phyloP scores from a whole-genome alignment of 2,329 filamentous ascomycete genomes.

The Dothidotthia symphoricarpi region DNA sequence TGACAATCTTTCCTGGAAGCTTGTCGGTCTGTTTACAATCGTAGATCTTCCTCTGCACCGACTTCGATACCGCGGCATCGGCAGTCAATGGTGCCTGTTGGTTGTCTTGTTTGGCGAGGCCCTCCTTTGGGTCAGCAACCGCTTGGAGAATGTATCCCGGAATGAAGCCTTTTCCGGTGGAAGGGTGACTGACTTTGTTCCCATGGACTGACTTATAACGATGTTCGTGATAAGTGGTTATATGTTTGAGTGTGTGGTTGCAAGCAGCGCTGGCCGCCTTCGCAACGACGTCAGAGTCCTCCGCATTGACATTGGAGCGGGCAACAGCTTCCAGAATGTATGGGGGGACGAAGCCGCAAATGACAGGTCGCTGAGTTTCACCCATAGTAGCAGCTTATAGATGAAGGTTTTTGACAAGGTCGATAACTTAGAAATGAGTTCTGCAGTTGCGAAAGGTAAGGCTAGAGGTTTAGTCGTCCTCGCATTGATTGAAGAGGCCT shows the following conservation, averaged over 20 bases:
- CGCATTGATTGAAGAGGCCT: too few species aligned
- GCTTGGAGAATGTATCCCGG: slow-evolving; percentile 1
- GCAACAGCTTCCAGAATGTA: too few species aligned
- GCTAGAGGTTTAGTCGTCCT: too few species aligned
- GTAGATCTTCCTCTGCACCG: slow-evolving; percentile 2
- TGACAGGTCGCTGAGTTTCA: too few species aligned
- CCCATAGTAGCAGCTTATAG: too few species aligned
- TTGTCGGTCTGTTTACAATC: slow-evolving; percentile 1
- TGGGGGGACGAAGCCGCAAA: too few species aligned
- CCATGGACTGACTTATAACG: not conserved
- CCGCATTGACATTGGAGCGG: too few species aligned
- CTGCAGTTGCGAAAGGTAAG: too few species aligned
- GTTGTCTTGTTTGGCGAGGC: not conserved
- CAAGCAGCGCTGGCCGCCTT: not conserved
- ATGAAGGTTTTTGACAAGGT: too few species aligned
- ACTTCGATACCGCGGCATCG: not conserved
- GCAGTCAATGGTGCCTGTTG: not conserved
- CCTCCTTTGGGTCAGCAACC: slow-evolving; percentile 1
- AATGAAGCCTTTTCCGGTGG: not conserved
- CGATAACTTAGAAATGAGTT: too few species aligned
- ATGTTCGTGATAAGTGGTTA: not conserved
- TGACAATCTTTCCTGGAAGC: slow-evolving; percentile 1
- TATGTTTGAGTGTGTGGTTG: not conserved
- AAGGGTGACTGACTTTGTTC: not conserved
- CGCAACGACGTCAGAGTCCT: slow-evolving; percentile 1